Percentiles rank a stretch among this genome's conserved stretches.
These are phyloP conservation scores for Farysia itapuensis DNA, from an alignment of 1,284 basidiomycete species.

Conservation along the genomic window DNA sequence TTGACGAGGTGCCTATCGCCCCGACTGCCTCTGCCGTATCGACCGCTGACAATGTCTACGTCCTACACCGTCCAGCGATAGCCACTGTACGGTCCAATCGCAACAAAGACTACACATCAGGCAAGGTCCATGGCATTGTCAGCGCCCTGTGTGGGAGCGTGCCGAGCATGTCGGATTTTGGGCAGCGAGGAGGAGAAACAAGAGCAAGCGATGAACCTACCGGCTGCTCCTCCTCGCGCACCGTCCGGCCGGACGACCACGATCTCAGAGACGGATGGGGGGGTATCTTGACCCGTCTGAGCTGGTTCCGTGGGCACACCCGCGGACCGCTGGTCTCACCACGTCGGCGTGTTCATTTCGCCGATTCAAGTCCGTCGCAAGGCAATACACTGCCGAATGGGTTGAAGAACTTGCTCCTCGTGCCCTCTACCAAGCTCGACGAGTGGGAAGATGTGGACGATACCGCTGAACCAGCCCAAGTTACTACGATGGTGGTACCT, in stretches of 20 bases:
- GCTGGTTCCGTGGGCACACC: slow-evolving; percentile 14
- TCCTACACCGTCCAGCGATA: slow-evolving; percentile 8
- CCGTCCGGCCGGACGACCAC: background rate
- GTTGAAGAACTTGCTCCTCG: background rate
- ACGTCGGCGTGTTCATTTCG: background rate
- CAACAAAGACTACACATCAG: too few species aligned
- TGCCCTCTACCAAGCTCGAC: background rate
- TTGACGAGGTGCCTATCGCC: too few species aligned
- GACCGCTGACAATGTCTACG: too few species aligned
- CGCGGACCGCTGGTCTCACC: slow-evolving; percentile 23
- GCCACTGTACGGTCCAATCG: slow-evolving; percentile 8
- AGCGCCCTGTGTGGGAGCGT: background rate
- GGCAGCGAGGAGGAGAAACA: slow-evolving; percentile 1
- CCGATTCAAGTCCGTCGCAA: background rate
- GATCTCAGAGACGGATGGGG: slow-evolving; percentile 29
- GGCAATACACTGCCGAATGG: background rate
- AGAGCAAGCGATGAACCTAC: background rate
- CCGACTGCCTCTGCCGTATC: too few species aligned
- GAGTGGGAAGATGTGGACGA: slow-evolving; percentile 30
- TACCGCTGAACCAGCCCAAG: slow-evolving; percentile 1
- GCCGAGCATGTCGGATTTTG: background rate
- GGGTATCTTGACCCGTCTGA: slow-evolving; percentile 11
- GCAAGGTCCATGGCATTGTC: too few species aligned
- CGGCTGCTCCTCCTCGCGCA: background rate
- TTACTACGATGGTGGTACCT: too few species aligned